Percentiles rank a stretch among this genome's conserved stretches.
Conservation (phyloP, 495 filamentous ascomycete genomes). For the Chaetomium fimeti region DNA sequence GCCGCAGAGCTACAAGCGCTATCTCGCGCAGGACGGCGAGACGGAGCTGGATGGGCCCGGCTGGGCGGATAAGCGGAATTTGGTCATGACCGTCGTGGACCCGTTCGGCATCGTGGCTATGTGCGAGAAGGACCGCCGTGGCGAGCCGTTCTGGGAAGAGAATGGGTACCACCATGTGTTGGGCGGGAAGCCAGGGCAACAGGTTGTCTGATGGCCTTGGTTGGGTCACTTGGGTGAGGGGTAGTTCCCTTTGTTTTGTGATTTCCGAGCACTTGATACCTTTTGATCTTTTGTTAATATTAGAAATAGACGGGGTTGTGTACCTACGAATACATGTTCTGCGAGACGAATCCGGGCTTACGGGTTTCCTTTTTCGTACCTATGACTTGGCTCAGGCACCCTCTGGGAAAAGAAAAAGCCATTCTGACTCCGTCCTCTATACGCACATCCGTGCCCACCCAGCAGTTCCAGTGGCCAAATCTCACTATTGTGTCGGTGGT, state of each 20-base stretch:
- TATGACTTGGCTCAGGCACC: no score
- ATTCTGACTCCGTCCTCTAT: no score
- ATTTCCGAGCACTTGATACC: no score
- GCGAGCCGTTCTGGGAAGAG: conserved; percentile 5
- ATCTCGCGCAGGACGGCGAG: conserved; percentile 62
- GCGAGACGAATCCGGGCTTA: no score
- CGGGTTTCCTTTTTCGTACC: no score
- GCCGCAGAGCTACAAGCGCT: conserved; percentile 61
- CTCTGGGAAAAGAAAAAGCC: no score
- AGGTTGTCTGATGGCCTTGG: not conserved
- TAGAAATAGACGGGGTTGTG: no score
- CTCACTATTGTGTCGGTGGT: no score
- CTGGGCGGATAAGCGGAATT: conserved; percentile 56
- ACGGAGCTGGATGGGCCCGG: conserved; percentile 66
- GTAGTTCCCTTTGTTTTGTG: not conserved
- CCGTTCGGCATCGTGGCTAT: conserved; percentile 65
- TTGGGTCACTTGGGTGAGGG: not conserved
- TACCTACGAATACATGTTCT: no score
- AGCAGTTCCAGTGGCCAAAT: no score
- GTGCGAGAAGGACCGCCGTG: conserved; percentile 43
- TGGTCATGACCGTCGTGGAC: conserved; percentile 59
- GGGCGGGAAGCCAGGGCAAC: not conserved
- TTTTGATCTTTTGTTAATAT: no score
- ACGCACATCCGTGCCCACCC: no score
- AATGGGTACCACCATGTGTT: conserved; percentile 15